Evolutionary conservation across 768 basidiomycete genomes (phyloP), one percentile per base, ranked within the genome.

Genomic region (Mycena galericulata): DNA sequence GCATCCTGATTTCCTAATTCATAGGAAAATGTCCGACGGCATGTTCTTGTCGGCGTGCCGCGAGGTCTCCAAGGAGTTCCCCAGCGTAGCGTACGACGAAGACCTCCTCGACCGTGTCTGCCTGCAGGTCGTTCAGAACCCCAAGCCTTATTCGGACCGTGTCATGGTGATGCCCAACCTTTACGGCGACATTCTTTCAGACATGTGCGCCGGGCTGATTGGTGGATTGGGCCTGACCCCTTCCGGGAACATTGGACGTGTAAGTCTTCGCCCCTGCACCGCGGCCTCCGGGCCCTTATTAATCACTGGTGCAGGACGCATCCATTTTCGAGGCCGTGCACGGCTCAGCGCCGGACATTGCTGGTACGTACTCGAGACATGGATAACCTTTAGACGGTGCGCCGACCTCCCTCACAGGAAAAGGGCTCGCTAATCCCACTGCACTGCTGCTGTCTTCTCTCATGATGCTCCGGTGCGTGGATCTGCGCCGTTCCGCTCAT

Each of bases 111-210:
- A 99, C 80, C 92, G 97, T 72, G 97, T 93, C 72, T 99, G 98
- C 83, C 86, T 99, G 59, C 73, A 96, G 91, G 88, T 99, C 75
- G 94, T 95, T 34, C 93, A 94, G 78, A 97, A 99, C 82, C 98
- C 98, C 26, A 85, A 81, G 74, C 98, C 98, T 9, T 99, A 90
- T 84, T 87, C 94, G 40, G 96, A 98, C 83, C 92, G 96, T 55
- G 97, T 99, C 71, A 99, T 99, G 97, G 98, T 99, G 73, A 99
- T 99, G 97, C 98, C 98, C 60, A 99, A 99, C 85, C 84, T 99
- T 68, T 97, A 95, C 75, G 95, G 93, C 77, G 96, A 96, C 79
- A 98, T 98, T 77, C 84, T 98, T 71, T 98, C 96, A 53, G 97
- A 99, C 79, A 96, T 99, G 93, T 97, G 96, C 73, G 98, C 98